phyloP scores from a whole-genome alignment of 768 basidiomycete genomes.

The Lanmaoa rubissima region DNA sequence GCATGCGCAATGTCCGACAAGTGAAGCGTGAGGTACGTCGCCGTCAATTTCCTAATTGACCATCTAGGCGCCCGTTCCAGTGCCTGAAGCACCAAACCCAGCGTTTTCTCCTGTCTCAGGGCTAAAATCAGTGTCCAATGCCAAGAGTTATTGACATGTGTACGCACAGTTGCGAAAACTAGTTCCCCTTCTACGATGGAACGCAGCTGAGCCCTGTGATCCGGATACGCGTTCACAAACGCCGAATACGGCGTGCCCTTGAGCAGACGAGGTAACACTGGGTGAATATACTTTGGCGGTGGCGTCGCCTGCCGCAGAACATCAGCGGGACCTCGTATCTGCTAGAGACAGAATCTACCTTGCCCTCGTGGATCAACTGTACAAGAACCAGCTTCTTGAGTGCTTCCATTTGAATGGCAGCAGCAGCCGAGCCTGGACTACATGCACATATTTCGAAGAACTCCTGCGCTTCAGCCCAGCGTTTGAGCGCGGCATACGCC shows the following conservation, averaged over 20 bases:
- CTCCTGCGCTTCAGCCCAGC: slow-evolving; percentile 69
- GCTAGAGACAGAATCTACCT: slow-evolving; percentile 40
- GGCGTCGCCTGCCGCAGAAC: slow-evolving; percentile 29
- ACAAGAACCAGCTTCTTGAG: slow-evolving; percentile 80
- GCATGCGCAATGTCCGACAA: slow-evolving; percentile 65
- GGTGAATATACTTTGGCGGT: slow-evolving; percentile 75
- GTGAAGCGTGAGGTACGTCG: slow-evolving; percentile 78
- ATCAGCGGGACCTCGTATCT: neutral
- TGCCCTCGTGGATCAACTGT: slow-evolving; percentile 75
- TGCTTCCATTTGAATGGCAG: slow-evolving; percentile 80
- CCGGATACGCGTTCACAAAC: slow-evolving; percentile 67
- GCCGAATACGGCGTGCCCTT: slow-evolving; percentile 65
- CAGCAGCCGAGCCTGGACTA: slow-evolving; percentile 53
- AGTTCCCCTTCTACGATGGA: slow-evolving; percentile 54
- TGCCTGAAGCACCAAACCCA: slow-evolving; percentile 67
- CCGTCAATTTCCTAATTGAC: slow-evolving; percentile 75
- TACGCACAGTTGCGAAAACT: slow-evolving; percentile 51
- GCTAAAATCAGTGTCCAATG: slow-evolving; percentile 5
- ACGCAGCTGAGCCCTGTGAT: slow-evolving; percentile 44
- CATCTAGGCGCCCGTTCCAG: slow-evolving; percentile 72
- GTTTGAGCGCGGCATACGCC: slow-evolving; percentile 57
- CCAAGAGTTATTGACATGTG: neutral
- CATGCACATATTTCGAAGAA: slow-evolving; percentile 79
- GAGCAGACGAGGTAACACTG: slow-evolving; percentile 53
- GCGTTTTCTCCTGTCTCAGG: slow-evolving; percentile 58